Conservation (phyloP, 2,329 filamentous ascomycete genomes). For the Neofusicoccum kwambonambiense region DNA sequence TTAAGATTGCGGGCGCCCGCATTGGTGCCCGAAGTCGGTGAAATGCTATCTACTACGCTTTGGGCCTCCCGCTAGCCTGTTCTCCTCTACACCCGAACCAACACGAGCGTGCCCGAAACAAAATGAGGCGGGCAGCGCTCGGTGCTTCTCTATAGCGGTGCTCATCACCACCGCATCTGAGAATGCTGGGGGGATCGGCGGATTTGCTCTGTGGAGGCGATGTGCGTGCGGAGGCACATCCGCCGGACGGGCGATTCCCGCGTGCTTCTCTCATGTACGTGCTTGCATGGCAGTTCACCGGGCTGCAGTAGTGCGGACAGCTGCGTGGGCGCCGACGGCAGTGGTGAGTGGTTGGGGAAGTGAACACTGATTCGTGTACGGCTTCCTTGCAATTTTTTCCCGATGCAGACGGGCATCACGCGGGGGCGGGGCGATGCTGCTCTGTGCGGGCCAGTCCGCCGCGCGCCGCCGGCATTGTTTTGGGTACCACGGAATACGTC, state of each 20-base stretch:
- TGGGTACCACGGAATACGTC: neutral
- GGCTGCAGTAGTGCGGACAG: neutral
- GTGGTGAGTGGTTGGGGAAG: neutral
- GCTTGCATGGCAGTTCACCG: neutral
- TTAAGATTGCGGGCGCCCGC: constrained; percentile 1
- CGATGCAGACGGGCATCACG: neutral
- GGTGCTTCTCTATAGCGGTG: neutral
- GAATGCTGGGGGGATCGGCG: neutral
- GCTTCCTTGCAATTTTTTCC: neutral
- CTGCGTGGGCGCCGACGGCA: too few species aligned
- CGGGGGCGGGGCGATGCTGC: neutral
- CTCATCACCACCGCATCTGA: too few species aligned
- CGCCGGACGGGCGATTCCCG: neutral
- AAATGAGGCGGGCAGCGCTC: neutral
- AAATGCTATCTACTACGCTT: neutral
- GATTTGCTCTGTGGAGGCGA: too few species aligned
- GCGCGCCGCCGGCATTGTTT: neutral
- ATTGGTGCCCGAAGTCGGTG: constrained; percentile 9
- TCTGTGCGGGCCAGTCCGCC: neutral
- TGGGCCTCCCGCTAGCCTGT: neutral
- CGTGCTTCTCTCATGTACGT: neutral
- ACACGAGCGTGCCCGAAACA: neutral
- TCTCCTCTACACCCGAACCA: neutral
- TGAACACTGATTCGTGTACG: neutral
- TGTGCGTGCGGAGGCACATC: neutral